Conservation (phyloP, 768 basidiomycete genomes). For the Lyophyllum semitale region DNA sequence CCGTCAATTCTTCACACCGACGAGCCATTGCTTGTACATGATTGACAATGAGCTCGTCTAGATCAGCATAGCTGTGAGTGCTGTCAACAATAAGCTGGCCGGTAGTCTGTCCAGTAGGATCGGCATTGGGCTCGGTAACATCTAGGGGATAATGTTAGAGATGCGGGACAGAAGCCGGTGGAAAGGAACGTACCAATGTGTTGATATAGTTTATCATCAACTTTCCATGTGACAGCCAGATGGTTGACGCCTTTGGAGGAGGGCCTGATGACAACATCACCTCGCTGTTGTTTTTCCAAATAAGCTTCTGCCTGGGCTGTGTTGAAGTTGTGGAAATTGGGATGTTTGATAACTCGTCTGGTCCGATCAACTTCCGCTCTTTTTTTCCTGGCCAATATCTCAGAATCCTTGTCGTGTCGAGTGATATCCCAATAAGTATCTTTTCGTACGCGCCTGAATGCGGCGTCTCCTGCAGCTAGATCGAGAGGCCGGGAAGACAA, state of each 20-base stretch:
- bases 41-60: slow-evolving; percentile 96
- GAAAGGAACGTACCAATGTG: slow-evolving; percentile 75
- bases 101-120: slow-evolving; percentile 66
- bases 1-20: slow-evolving; percentile 92
- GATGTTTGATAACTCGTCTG: slow-evolving; percentile 92
- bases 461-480: slow-evolving; percentile 60
- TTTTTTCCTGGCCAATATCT: slow-evolving; percentile 81
- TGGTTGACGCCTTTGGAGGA: slow-evolving; percentile 94
- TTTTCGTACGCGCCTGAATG: slow-evolving; percentile 57
- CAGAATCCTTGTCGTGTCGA: slow-evolving; percentile 67
- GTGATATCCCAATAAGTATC: slow-evolving; percentile 68
- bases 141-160: slow-evolving; percentile 41
- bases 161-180: not conserved
- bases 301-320: slow-evolving; percentile 86
- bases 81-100: slow-evolving; percentile 73
- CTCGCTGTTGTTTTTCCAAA: slow-evolving; percentile 87
- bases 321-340: slow-evolving; percentile 96
- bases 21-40: slow-evolving; percentile 94
- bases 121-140: slow-evolving; percentile 79
- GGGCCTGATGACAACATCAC: slow-evolving; percentile 95
- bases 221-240: slow-evolving; percentile 98
- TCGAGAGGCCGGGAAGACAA: slow-evolving; percentile 72
- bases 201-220: slow-evolving; percentile 93
- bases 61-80: slow-evolving; percentile 84
- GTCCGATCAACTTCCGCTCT: slow-evolving; percentile 78